phyloP scores from a whole-genome alignment of 768 basidiomycete genomes.

The Rhizopogon sp. region DNA sequence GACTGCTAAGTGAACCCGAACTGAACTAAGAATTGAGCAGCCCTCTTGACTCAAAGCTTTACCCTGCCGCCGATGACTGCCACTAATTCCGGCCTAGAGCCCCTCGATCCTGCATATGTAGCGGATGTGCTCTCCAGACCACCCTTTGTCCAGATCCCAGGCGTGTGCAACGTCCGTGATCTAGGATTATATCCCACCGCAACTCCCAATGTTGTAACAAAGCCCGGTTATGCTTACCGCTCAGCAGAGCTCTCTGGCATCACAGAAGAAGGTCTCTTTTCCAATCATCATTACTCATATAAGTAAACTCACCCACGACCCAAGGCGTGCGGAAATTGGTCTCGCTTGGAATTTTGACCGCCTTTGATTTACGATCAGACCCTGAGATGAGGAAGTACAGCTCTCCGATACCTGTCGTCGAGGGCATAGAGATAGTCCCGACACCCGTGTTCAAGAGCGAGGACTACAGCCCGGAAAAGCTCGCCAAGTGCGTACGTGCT shows the following conservation, averaged over 20 bases:
- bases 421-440: constrained; percentile 56
- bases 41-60: too few species aligned
- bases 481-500: constrained; percentile 72
- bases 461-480: constrained; percentile 80
- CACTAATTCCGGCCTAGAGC: constrained; percentile 39
- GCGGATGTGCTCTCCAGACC: constrained; percentile 57
- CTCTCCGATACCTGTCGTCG: constrained; percentile 56
- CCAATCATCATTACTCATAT: not conserved
- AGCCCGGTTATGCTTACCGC: constrained; percentile 54
- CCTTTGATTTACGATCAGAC: constrained; percentile 79
- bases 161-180: constrained; percentile 73
- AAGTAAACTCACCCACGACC: not conserved
- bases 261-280: constrained; percentile 58
- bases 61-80: constrained; percentile 12
- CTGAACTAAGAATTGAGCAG: too few species aligned
- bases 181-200: constrained; percentile 58
- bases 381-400: constrained; percentile 75
- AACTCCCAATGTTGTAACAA: constrained; percentile 47
- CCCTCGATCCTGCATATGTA: constrained; percentile 64
- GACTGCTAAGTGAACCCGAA: too few species aligned
- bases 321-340: constrained; percentile 55
- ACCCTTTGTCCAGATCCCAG: constrained; percentile 67
- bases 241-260: constrained; percentile 71
- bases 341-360: constrained; percentile 56
- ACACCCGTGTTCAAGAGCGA: constrained; percentile 62